These are phyloP conservation scores for Leptographium procerum DNA, from an alignment of 2,329 filamentous ascomycete species.

Conservation along the genomic window DNA sequence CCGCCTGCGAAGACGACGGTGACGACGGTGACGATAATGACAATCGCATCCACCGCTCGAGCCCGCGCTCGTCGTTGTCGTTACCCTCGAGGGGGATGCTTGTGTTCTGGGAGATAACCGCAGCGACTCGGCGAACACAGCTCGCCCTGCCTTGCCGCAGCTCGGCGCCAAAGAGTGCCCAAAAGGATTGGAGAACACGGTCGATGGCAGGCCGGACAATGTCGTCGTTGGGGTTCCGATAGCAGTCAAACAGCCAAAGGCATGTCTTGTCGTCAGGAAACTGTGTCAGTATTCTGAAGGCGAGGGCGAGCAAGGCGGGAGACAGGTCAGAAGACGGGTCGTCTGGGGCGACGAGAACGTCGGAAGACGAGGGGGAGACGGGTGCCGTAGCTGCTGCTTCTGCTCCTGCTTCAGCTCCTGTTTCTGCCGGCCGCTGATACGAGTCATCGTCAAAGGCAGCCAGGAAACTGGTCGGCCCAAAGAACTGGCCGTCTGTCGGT, in stretches of 20 bases:
- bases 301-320: background rate
- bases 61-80: background rate
- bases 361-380: background rate
- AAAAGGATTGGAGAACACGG: background rate
- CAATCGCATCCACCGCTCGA: background rate
- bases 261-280: background rate
- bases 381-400: background rate
- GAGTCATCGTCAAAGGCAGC: background rate
- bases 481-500: background rate
- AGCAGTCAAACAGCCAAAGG: background rate
- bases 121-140: background rate
- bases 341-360: background rate
- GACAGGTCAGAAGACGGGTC: background rate
- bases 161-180: background rate
- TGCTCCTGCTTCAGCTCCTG: background rate
- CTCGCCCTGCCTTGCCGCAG: background rate
- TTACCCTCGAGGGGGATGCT: background rate
- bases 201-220: background rate
- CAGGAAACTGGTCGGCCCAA: constrained; percentile 1
- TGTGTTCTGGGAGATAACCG: background rate
- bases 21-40: too few relatives aligned
- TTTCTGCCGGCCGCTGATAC: background rate
- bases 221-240: background rate
- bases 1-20: background rate
- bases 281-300: background rate